These are phyloP conservation scores for Penicillium psychrosexuale DNA, from an alignment of 2,329 filamentous ascomycete species.

Conservation along the genomic window DNA sequence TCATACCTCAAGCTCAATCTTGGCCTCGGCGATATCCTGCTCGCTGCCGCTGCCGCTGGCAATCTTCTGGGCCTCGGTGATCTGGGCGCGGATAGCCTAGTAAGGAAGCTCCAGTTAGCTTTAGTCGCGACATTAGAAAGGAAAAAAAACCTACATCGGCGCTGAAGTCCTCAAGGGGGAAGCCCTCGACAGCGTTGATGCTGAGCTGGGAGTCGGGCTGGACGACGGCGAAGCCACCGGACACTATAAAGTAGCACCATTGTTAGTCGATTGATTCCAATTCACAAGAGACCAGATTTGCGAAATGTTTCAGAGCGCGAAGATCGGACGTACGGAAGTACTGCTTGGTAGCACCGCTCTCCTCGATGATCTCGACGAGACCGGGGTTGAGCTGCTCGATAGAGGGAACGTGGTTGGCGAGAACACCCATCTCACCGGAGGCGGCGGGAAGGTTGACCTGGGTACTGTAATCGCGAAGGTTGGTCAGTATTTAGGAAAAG, in stretches of 20 bases:
- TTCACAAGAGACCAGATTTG: slow-evolving; percentile 4
- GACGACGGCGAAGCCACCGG: slow-evolving; percentile 93
- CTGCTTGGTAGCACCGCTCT: slow-evolving; percentile 83
- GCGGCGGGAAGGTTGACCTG: slow-evolving; percentile 99
- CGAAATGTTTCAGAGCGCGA: slow-evolving; percentile 4
- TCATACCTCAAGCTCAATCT: slow-evolving; percentile 95
- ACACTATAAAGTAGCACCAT: slow-evolving; percentile 58
- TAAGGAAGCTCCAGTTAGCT: slow-evolving; percentile 9
- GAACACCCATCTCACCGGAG: slow-evolving; percentile 98
- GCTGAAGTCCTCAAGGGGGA: slow-evolving; percentile 93
- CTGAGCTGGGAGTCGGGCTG: slow-evolving; percentile 92
- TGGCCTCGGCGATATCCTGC: slow-evolving; percentile 96
- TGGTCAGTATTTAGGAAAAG: slow-evolving; percentile 46
- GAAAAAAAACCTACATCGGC: slow-evolving; percentile 57
- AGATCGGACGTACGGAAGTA: slow-evolving; percentile 78
- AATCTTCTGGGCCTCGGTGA: slow-evolving; percentile 94
- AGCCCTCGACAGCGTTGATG: slow-evolving; percentile 98
- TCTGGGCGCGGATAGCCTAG: slow-evolving; percentile 77
- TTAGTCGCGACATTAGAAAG: not conserved
- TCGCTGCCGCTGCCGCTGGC: slow-evolving; percentile 86
- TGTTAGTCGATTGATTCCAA: slow-evolving; percentile 20
- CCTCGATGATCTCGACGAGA: slow-evolving; percentile 91
- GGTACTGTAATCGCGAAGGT: slow-evolving; percentile 67
- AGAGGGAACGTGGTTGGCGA: slow-evolving; percentile 97
- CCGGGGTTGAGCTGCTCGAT: slow-evolving; percentile 99